Evolutionary conservation across 108 stramenopile species (phyloP), one percentile per base, ranked within the genome.

Genomic region (Mediolabrus comicus): DNA sequence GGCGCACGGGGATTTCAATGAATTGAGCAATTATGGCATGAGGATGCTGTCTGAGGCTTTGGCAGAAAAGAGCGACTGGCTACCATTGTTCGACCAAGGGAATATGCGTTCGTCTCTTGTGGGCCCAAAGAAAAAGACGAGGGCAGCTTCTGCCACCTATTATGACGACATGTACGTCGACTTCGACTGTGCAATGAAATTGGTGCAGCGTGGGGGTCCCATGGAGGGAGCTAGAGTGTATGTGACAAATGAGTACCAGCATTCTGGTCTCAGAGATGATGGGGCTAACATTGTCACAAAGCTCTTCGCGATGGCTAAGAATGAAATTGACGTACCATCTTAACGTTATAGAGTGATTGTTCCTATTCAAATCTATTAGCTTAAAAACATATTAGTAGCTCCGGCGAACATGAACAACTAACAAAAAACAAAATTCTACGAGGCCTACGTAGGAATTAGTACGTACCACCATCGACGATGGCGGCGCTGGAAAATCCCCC

Each of bases 161-260:
- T 94, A 86, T 56, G 95, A 95, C 32, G 97, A 97, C 65, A 84
- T 97, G 87, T 98, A 96, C 64, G 97, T 98, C 3, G 97, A 98
- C 56, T 94, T 94, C 57, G 87, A 94, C 53, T 67, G 49, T 41
- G 67, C 72, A 17, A 90, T 87, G 86, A 76, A 84, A 57, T 72
- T 95, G 6, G 36, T 79, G 10, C 25, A 67, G 38, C 84, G 85
- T 5, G 85, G 86, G 13, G 80, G 74, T 8, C 89, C 93, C 0
- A 61, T 95, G 29, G 89, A 90, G 57, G 74, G 79, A 0, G 79
- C 85, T 41, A 92, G 95, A 54, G 81, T 91, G 1, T 96, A 87
- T 79, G 79, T 96, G 0, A 96, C 91, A 1, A 98, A 96, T 68
- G 95, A 95, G 39, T 96, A 94, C 80, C 97, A 98, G 64, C 97